These are phyloP conservation scores for Draba incana DNA, from an alignment of 345 rosid species.

Conservation along the genomic window DNA sequence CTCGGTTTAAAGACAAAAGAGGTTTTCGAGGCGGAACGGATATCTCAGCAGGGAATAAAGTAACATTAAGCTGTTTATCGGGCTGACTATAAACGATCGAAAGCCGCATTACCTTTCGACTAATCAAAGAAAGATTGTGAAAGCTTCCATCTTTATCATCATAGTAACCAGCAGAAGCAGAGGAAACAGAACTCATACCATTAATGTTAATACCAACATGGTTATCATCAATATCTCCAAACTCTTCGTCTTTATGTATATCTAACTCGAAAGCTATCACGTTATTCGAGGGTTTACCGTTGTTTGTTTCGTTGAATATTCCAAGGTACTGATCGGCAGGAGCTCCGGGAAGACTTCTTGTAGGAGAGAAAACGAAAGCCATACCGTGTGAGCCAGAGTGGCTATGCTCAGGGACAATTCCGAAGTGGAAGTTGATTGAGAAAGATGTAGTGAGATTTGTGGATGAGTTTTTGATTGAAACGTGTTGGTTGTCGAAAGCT, in stretches of 20 bases:
- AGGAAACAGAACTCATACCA: constrained; percentile 41
- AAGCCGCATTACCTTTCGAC: constrained; percentile 42
- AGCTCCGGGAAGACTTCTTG: constrained; percentile 48
- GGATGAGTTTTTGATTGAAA: constrained; percentile 50
- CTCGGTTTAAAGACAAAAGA: constrained; percentile 50
- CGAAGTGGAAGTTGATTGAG: constrained; percentile 65
- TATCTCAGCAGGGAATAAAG: constrained; percentile 46
- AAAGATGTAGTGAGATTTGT: constrained; percentile 46
- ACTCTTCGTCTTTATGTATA: constrained; percentile 46
- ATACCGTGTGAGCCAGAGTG: constrained; percentile 53
- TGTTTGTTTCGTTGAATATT: constrained; percentile 45
- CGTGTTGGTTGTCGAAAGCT: constrained; percentile 49
- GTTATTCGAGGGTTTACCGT: constrained; percentile 48
- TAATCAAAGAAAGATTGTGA: constrained; percentile 32
- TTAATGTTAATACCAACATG: constrained; percentile 68
- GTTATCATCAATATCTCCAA: constrained; percentile 51
- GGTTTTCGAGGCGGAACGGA: constrained; percentile 35
- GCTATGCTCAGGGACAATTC: constrained; percentile 46
- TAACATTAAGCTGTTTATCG: constrained; percentile 47
- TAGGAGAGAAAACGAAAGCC: constrained; percentile 57
- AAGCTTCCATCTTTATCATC: constrained; percentile 34
- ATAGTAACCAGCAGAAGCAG: constrained; percentile 51
- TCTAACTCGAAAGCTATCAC: constrained; percentile 67
- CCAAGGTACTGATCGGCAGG: constrained; percentile 49
- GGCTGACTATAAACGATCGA: constrained; percentile 59